A percentile compares a stretch with the other conserved stretches of the same genome.
These are phyloP conservation scores for Penicillium sp. DNA, from an alignment of 2,329 filamentous ascomycete species.

Conservation along the genomic window DNA sequence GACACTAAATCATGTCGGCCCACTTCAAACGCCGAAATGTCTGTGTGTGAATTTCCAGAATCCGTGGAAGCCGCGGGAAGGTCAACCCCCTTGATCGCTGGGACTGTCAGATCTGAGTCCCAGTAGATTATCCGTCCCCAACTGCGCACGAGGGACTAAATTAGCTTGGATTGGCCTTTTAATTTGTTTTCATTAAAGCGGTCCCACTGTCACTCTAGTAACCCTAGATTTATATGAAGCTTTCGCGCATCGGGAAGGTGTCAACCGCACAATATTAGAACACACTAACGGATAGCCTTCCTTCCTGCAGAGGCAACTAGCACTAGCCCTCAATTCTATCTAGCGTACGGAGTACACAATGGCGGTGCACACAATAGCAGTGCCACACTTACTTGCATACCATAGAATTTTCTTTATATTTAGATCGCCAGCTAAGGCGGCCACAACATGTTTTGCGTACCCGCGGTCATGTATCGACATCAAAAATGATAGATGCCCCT, in stretches of 20 bases:
- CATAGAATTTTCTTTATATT: constrained; percentile 1
- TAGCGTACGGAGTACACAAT: background rate
- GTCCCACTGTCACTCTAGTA: constrained; percentile 5
- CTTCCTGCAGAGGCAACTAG: background rate
- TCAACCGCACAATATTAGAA: background rate
- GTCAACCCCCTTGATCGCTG: constrained; percentile 10
- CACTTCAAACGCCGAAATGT: constrained; percentile 7
- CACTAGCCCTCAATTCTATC: background rate
- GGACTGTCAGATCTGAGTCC: constrained; percentile 8
- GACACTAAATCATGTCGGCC: constrained; percentile 1
- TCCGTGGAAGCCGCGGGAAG: constrained; percentile 1
- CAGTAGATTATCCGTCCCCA: background rate
- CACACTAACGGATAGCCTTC: background rate
- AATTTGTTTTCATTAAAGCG: background rate
- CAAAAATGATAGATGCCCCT: background rate
- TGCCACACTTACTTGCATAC: background rate
- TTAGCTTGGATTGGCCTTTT: background rate
- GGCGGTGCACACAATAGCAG: background rate
- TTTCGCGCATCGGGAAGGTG: constrained; percentile 8
- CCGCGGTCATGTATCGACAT: background rate
- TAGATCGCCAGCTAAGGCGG: constrained; percentile 3
- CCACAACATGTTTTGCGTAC: background rate
- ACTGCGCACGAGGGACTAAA: background rate
- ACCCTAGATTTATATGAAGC: background rate
- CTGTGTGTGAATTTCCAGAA: constrained; percentile 6